Conservation (phyloP, 139 green algal genomes). For the Tetradesmus lagerheimii region DNA sequence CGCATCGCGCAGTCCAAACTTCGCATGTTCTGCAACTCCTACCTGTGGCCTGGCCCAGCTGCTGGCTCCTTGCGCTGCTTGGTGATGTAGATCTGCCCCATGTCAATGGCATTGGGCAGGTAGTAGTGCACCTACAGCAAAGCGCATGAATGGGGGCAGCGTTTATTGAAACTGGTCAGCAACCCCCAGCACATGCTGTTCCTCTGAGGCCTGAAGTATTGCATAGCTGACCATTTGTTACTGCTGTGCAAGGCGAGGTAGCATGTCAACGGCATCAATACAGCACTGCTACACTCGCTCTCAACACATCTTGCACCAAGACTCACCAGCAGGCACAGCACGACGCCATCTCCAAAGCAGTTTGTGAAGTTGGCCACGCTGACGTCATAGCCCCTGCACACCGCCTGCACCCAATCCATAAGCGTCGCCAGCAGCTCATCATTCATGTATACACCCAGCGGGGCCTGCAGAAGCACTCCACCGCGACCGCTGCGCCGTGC, state of each 20-base stretch:
- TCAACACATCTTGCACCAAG: neutral
- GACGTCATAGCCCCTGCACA: conserved; percentile 66
- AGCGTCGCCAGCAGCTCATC: conserved; percentile 60
- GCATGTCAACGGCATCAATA: no score
- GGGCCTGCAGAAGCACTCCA: neutral
- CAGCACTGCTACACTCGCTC: neutral
- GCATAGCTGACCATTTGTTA: neutral
- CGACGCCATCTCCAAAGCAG: conserved; percentile 80
- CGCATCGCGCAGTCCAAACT: no score
- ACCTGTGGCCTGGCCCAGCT: neutral
- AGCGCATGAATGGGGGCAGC: neutral
- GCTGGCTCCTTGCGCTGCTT: conserved; percentile 18
- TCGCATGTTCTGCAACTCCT: no score
- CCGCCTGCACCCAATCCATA: conserved; percentile 81
- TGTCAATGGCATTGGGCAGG: conserved; percentile 64
- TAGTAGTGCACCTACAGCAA: conserved; percentile 77
- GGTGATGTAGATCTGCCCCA: conserved; percentile 55
- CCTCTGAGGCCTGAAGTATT: neutral
- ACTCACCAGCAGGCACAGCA: conserved; percentile 83
- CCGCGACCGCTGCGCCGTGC: neutral
- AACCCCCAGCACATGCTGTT: neutral
- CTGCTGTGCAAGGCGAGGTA: neutral
- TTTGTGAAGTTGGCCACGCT: conserved; percentile 69
- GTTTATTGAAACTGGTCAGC: neutral
- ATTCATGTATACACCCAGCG: conserved; percentile 53